Evolutionary conservation across 2,329 filamentous ascomycete genomes (phyloP).

Genomic region (Talaromyces sp.): DNA sequence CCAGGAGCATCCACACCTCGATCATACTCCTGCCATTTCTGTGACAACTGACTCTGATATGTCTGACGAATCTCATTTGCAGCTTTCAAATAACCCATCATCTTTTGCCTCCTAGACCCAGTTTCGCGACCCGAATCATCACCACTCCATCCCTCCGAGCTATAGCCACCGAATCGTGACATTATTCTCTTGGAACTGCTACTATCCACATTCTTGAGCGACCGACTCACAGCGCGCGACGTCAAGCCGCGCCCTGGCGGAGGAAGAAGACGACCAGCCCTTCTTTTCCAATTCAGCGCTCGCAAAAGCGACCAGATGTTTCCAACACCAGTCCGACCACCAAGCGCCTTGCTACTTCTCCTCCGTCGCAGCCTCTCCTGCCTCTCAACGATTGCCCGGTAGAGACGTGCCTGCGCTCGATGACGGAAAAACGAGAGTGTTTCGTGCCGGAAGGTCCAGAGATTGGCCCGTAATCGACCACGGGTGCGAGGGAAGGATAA

Average conservation of each 20-base stretch:
- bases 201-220: slow-evolving; percentile 18
- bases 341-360: neutral
- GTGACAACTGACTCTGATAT: slow-evolving; percentile 57
- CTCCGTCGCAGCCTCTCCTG: slow-evolving; percentile 27
- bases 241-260: slow-evolving; percentile 16
- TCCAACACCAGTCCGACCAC: slow-evolving; percentile 40
- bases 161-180: slow-evolving; percentile 25
- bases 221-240: slow-evolving; percentile 16
- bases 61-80: slow-evolving; percentile 69
- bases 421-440: slow-evolving; percentile 69
- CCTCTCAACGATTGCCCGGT: slow-evolving; percentile 66
- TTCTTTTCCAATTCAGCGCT: slow-evolving; percentile 9
- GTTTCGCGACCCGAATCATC: slow-evolving; percentile 49
- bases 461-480: slow-evolving; percentile 61
- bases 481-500: slow-evolving; percentile 66
- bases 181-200: slow-evolving; percentile 6
- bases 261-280: slow-evolving; percentile 12
- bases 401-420: slow-evolving; percentile 71
- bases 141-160: slow-evolving; percentile 24
- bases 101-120: slow-evolving; percentile 71
- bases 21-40: slow-evolving; percentile 44
- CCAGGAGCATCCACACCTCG: slow-evolving; percentile 61
- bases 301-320: slow-evolving; percentile 40
- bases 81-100: slow-evolving; percentile 69
- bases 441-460: slow-evolving; percentile 70